Conservation (phyloP, 2,329 filamentous ascomycete genomes). For the Chalara sp. region DNA sequence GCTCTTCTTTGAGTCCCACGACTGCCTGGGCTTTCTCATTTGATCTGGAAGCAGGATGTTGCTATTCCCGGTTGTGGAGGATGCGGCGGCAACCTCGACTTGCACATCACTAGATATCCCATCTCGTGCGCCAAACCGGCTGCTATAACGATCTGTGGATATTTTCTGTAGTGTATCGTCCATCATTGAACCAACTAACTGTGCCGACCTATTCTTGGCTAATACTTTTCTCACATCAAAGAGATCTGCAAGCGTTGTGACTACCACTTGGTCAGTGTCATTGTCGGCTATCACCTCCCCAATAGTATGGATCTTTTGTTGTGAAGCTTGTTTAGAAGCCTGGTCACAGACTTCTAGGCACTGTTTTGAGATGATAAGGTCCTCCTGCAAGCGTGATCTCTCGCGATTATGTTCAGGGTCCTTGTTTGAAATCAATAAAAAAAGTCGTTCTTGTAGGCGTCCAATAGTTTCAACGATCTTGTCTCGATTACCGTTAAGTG, state of each 20-base stretch:
- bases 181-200: constrained; percentile 32
- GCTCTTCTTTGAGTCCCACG: background rate
- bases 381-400: constrained; percentile 27
- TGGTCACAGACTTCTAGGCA: constrained; percentile 34
- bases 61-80: background rate
- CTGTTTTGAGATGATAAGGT: constrained; percentile 29
- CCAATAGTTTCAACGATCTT: constrained; percentile 26
- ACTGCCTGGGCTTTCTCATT: background rate
- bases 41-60: background rate
- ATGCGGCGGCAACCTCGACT: constrained; percentile 1
- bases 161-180: constrained; percentile 23
- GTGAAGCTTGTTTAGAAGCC: constrained; percentile 10
- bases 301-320: constrained; percentile 20
- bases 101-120: too few species aligned
- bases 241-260: constrained; percentile 35
- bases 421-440: constrained; percentile 17
- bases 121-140: constrained; percentile 21
- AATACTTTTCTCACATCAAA: constrained; percentile 33
- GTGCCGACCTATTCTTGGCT: constrained; percentile 28
- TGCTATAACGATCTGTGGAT: constrained; percentile 25
- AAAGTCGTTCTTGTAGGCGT: constrained; percentile 28
- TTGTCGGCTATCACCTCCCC: constrained; percentile 31
- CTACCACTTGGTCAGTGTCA: constrained; percentile 34
- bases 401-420: constrained; percentile 17
- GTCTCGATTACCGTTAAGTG: constrained; percentile 27